These are phyloP conservation scores for Myxozyma melibiosi DNA, from an alignment of 805 yeast genomes.

Conservation along the genomic window DNA sequence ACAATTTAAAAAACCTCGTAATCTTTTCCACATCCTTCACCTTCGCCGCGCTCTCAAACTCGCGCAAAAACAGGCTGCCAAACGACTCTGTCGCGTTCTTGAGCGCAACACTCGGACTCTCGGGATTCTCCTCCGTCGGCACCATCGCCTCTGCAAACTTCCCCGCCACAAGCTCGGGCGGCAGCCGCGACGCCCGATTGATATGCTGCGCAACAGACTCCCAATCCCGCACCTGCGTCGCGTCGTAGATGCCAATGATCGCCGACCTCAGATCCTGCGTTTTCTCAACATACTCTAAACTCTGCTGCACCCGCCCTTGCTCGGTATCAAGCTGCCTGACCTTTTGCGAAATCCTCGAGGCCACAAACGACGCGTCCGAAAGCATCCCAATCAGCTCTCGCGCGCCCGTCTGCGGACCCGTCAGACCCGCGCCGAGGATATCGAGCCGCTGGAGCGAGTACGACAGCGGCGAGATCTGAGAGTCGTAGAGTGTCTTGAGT, in stretches of 20 bases:
- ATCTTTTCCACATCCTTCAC: slow-evolving; percentile 65
- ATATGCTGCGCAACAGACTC: slow-evolving; percentile 69
- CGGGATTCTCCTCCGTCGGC: slow-evolving; percentile 85
- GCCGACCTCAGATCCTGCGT: slow-evolving; percentile 68
- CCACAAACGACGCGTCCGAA: slow-evolving; percentile 63
- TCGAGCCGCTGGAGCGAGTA: slow-evolving; percentile 37
- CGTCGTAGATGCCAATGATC: slow-evolving; percentile 64
- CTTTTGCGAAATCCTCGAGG: slow-evolving; percentile 66
- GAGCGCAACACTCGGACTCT: slow-evolving; percentile 63
- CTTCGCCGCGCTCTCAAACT: slow-evolving; percentile 72
- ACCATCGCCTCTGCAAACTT: slow-evolving; percentile 76
- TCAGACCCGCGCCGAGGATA: slow-evolving; percentile 38
- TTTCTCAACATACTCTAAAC: slow-evolving; percentile 64
- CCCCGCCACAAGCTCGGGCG: slow-evolving; percentile 58
- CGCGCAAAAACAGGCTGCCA: slow-evolving; percentile 56
- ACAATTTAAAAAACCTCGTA: slow-evolving; percentile 78
- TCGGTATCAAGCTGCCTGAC: slow-evolving; percentile 73
- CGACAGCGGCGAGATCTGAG: slow-evolving; percentile 22
- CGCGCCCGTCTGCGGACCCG: slow-evolving; percentile 54
- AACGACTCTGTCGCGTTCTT: slow-evolving; percentile 61
- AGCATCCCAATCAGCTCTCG: slow-evolving; percentile 57
- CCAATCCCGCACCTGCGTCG: slow-evolving; percentile 72
- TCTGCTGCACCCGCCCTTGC: slow-evolving; percentile 60
- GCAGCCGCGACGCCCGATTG: slow-evolving; percentile 54
- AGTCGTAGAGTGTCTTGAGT: slow-evolving; percentile 7